These are phyloP conservation scores for Amniculicola lignicola DNA, from an alignment of 495 filamentous ascomycete genomes.

Conservation along the genomic window DNA sequence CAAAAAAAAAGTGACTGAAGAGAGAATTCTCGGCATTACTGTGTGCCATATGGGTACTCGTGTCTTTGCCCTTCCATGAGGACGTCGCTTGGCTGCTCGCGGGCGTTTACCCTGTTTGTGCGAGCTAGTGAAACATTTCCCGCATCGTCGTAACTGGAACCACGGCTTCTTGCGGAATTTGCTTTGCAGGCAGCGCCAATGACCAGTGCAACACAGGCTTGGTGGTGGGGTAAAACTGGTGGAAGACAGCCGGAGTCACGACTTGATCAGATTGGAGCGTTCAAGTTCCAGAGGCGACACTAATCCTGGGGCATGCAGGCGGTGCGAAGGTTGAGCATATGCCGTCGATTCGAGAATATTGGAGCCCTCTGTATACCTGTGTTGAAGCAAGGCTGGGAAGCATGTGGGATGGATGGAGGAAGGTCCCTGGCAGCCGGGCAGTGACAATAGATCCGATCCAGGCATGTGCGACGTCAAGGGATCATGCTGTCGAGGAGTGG, in stretches of 20 bases:
- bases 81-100: too few relatives aligned
- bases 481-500: neutral
- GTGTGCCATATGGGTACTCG: neutral
- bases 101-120: constrained; percentile 19
- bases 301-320: too few relatives aligned
- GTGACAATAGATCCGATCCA: neutral
- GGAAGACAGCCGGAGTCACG: neutral
- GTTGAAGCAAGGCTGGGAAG: neutral
- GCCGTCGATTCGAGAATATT: too few relatives aligned
- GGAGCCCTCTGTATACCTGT: too few relatives aligned
- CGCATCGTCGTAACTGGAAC: constrained; percentile 15
- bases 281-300: neutral
- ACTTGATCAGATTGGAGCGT: too few relatives aligned
- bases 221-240: neutral
- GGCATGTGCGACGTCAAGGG: constrained; percentile 13
- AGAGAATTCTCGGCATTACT: neutral
- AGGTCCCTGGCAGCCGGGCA: neutral
- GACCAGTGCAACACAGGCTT: constrained; percentile 1
- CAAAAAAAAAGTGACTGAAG: neutral
- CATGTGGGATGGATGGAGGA: constrained; percentile 9
- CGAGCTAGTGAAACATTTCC: constrained; percentile 32
- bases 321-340: too few relatives aligned
- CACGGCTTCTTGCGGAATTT: constrained; percentile 30
- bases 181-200: too few relatives aligned
- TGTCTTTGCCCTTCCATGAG: too few relatives aligned